These are phyloP conservation scores for Solanum stenotomum DNA, from an alignment of 257 asterid genomes.

Conservation along the genomic window DNA sequence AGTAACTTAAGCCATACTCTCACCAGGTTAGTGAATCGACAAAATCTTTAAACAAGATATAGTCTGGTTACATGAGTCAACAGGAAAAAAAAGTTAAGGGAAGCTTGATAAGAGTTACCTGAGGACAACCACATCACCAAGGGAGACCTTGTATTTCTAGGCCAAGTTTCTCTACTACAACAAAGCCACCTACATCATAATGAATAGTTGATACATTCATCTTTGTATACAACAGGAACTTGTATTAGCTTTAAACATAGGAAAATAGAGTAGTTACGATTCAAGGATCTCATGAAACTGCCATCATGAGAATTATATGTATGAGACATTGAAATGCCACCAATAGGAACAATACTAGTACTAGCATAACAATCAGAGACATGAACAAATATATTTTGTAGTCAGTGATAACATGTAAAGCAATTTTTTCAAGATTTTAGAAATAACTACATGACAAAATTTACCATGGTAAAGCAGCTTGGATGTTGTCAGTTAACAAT, in stretches of 20 bases:
- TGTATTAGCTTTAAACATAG: background rate
- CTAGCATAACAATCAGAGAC: slow-evolving; percentile 48
- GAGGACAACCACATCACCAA: slow-evolving; percentile 66
- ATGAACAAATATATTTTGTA: too few species aligned
- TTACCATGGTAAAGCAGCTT: too few species aligned
- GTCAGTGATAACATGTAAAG: too few species aligned
- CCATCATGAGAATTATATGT: slow-evolving; percentile 50
- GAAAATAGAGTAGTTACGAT: slow-evolving; percentile 25
- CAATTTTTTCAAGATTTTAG: too few species aligned
- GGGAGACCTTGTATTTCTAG: slow-evolving; percentile 61
- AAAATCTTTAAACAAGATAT: background rate
- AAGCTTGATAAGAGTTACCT: too few species aligned
- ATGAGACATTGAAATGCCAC: slow-evolving; percentile 83
- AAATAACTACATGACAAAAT: too few species aligned
- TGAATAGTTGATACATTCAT: background rate
- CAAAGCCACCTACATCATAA: slow-evolving; percentile 48
- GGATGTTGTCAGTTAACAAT: too few species aligned
- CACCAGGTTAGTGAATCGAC: background rate
- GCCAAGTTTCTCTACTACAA: slow-evolving; percentile 69
- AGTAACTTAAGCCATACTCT: background rate
- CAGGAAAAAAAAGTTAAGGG: background rate
- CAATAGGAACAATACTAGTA: slow-evolving; percentile 46
- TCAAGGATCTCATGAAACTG: slow-evolving; percentile 14
- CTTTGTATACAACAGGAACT: background rate
- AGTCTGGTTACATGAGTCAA: background rate